Percentiles rank a stretch among this genome's conserved stretches.
Evolutionary conservation across 1,284 basidiomycete species (phyloP).

Genomic region (Heterobasidion occidentale): DNA sequence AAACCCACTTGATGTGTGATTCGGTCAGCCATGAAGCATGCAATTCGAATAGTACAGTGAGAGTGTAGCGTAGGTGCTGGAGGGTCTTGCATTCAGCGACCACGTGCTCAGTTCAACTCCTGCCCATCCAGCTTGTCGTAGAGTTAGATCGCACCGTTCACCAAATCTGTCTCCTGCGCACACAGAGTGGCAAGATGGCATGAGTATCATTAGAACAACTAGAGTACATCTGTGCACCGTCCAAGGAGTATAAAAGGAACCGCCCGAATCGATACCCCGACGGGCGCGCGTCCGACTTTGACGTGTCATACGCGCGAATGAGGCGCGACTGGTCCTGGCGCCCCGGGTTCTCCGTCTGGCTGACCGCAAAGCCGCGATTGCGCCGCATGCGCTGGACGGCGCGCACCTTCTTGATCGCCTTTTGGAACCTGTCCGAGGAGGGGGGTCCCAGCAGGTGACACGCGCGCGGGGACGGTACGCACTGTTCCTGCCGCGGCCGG

Average conservation of each 20-base stretch:
- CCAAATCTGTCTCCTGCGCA: no score
- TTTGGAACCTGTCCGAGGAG: constrained; percentile 66
- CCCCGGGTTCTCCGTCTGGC: constrained; percentile 81
- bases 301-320: constrained; percentile 89
- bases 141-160: no score
- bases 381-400: constrained; percentile 92
- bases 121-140: no score
- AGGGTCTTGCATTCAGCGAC: no score
- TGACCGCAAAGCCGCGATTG: constrained; percentile 94
- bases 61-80: no score
- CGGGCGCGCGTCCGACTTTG: constrained; percentile 59
- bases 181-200: no score
- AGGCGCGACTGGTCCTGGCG: constrained; percentile 82
- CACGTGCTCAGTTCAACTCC: no score
- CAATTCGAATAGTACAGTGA: no score
- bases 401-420: constrained; percentile 96
- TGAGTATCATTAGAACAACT: no score
- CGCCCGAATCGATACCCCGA: constrained; percentile 50
- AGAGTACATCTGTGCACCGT: background rate
- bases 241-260: background rate
- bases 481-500: constrained; percentile 95
- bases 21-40: no score
- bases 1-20: no score
- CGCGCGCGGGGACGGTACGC: constrained; percentile 23
- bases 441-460: background rate